Evolutionary conservation across 495 filamentous ascomycete genomes (phyloP), one percentile per base, ranked within the genome.

Genomic region (Penicillium maclennaniae): DNA sequence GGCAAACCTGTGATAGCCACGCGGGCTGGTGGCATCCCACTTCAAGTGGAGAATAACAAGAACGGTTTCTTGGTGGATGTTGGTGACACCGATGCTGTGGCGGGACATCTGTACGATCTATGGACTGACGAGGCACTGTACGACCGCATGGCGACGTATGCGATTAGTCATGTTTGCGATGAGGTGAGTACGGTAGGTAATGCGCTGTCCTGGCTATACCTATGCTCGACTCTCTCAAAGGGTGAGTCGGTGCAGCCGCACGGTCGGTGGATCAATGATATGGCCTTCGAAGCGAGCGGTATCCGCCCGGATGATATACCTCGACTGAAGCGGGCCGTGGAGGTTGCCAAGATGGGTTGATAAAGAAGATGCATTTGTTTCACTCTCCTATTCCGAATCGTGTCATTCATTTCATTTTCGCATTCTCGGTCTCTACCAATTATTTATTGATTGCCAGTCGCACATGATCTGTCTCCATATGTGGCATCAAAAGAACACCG

Each of bases 131-230:
- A 81, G 1, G 74, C 75, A 25, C 69, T 86, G 25, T 87, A 87
- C 63, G 62, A 79, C 49, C 69, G 74, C 54, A 91, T 93, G 85
- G 82, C 80, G 61, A 45, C 80, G n/a, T 84, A 78, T 54, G 90
- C 88, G 7, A 65, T 69, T 20, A 70, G 58, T 2, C 81, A 85
- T 58, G 87, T 92, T 6, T 88, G 82, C 54, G 89, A 93, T 63
- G 89, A 96, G 62, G 87, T 93, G 10, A 81, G 86, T 44, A 95
- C 89, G 0, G 88, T 91, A 0, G 90, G 90, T 0, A 92, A 91
- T 67, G 83, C 84, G 15, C 67, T 92, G 23, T 78, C 71, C 53
- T 95, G 89, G 89, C 77, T 89, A 54, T 93, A 89, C 59, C 70
- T 95, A 5, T 83, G 84, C 0, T 79, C 83, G 54, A 85, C 80